A percentile compares a stretch with the other conserved stretches of the same genome.
Evolutionary conservation across 352 stramenopile genomes (phyloP).

Genomic region (Pythium folliculosum): DNA sequence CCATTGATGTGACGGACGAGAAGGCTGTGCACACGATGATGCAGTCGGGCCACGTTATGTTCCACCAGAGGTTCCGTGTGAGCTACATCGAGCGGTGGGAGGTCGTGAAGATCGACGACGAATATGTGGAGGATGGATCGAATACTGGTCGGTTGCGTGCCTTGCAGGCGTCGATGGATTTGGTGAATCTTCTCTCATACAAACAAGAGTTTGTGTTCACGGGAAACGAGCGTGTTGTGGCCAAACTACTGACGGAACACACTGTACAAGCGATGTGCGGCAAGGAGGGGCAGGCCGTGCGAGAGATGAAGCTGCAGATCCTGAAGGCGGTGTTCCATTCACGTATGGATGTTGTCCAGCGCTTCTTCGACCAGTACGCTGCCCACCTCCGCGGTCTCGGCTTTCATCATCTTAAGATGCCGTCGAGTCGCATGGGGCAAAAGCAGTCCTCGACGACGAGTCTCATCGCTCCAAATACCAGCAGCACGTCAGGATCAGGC

Average conservation of each 20-base stretch:
- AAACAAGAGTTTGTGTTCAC: slow-evolving; percentile 86
- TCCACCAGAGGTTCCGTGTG: slow-evolving; percentile 75
- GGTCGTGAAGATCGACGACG: slow-evolving; percentile 53
- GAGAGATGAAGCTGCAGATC: slow-evolving; percentile 74
- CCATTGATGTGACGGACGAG: slow-evolving; percentile 56
- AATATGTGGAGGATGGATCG: slow-evolving; percentile 45
- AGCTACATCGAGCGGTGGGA: slow-evolving; percentile 82
- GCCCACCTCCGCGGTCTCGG: slow-evolving; percentile 59
- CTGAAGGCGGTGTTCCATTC: slow-evolving; percentile 68
- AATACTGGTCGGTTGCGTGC: slow-evolving; percentile 46
- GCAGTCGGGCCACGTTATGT: slow-evolving; percentile 54
- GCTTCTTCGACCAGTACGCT: slow-evolving; percentile 73
- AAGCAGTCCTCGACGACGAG: slow-evolving; percentile 3
- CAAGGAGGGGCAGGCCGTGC: slow-evolving; percentile 56
- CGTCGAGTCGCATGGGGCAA: slow-evolving; percentile 30
- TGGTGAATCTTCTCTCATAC: slow-evolving; percentile 85
- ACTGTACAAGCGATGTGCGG: slow-evolving; percentile 73
- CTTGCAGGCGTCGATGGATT: slow-evolving; percentile 77
- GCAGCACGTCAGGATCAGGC: slow-evolving; percentile 7
- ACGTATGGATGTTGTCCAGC: slow-evolving; percentile 65
- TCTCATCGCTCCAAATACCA: not conserved
- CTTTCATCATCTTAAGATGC: slow-evolving; percentile 60
- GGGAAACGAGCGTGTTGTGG: slow-evolving; percentile 64
- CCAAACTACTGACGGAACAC: slow-evolving; percentile 78
- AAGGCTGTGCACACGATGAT: slow-evolving; percentile 57